Percentiles rank a stretch among this genome's conserved stretches.
These are phyloP conservation scores for Antrodiella citrinella DNA, from an alignment of 768 basidiomycete species.

Conservation along the genomic window DNA sequence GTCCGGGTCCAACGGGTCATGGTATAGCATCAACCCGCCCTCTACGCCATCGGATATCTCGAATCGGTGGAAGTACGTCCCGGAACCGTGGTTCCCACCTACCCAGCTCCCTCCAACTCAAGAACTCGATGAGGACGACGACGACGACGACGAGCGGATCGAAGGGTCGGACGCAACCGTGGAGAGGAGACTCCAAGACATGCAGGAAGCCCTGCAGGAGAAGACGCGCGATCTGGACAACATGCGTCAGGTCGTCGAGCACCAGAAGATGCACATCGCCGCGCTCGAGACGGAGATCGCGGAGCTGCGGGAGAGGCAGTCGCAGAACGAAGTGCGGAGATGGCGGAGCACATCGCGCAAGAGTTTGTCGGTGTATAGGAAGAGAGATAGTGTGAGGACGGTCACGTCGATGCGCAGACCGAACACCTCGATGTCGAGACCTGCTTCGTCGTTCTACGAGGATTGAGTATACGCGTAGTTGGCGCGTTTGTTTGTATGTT, in stretches of 20 bases:
- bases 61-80: not conserved
- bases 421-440: not conserved
- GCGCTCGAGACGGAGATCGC: conserved; percentile 7
- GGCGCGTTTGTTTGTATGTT: not conserved
- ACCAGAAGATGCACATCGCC: conserved; percentile 10
- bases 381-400: not conserved
- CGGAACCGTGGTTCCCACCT: conserved; percentile 13
- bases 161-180: not conserved
- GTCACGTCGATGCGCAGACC: not conserved
- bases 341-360: not conserved
- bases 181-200: not conserved
- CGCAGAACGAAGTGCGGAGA: not conserved
- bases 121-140: conserved; percentile 5
- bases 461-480: not conserved
- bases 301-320: not conserved
- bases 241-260: conserved; percentile 9
- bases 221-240: conserved; percentile 3
- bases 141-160: not conserved
- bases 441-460: not conserved
- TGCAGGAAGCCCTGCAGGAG: conserved; percentile 6
- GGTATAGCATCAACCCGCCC: conserved; percentile 9
- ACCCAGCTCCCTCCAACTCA: conserved; percentile 1
- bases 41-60: conserved; percentile 6
- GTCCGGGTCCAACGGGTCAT: conserved; percentile 4
- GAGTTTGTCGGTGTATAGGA: not conserved